phyloP scores from a whole-genome alignment of 1,139 yeast species.

The Pichia sp. region DNA sequence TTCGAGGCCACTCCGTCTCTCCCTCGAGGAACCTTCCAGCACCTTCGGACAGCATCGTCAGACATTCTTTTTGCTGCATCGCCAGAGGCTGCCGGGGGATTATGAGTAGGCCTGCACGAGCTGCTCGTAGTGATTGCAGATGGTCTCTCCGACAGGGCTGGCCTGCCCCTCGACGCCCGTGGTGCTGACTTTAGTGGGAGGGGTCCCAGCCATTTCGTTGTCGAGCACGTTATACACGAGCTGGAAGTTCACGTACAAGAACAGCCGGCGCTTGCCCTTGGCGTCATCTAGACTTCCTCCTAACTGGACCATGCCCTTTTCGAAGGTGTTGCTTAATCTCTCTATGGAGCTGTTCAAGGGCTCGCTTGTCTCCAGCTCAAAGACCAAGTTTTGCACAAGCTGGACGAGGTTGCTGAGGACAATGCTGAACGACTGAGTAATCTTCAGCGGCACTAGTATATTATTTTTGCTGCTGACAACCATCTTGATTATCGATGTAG shows the following conservation, averaged over 20 bases:
- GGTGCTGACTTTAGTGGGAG: neutral
- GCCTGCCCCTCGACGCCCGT: neutral
- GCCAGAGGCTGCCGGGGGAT: neutral
- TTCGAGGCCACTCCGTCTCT: slow-evolving; percentile 1
- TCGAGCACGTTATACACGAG: slow-evolving; percentile 48
- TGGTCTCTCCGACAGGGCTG: slow-evolving; percentile 1
- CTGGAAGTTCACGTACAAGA: slow-evolving; percentile 73
- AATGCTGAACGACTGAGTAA: slow-evolving; percentile 79
- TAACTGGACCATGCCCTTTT: slow-evolving; percentile 62
- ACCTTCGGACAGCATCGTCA: neutral
- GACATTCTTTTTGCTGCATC: neutral
- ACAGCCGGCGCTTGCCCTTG: slow-evolving; percentile 48
- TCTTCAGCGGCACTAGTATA: slow-evolving; percentile 51
- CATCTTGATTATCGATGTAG: slow-evolving; percentile 29
- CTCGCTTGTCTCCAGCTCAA: slow-evolving; percentile 43
- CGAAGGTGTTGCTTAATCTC: slow-evolving; percentile 75
- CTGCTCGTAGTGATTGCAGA: slow-evolving; percentile 10
- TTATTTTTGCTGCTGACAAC: slow-evolving; percentile 24
- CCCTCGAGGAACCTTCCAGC: slow-evolving; percentile 2
- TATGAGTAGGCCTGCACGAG: slow-evolving; percentile 7
- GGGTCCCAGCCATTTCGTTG: slow-evolving; percentile 11
- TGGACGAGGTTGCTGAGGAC: slow-evolving; percentile 69
- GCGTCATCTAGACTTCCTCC: slow-evolving; percentile 24
- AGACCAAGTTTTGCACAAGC: slow-evolving; percentile 38
- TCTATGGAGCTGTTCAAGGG: slow-evolving; percentile 68